Evolutionary conservation across 73 alveolate genomes (phyloP), one percentile per base, ranked within the genome.

Genomic region (Breviolum minutum): DNA sequence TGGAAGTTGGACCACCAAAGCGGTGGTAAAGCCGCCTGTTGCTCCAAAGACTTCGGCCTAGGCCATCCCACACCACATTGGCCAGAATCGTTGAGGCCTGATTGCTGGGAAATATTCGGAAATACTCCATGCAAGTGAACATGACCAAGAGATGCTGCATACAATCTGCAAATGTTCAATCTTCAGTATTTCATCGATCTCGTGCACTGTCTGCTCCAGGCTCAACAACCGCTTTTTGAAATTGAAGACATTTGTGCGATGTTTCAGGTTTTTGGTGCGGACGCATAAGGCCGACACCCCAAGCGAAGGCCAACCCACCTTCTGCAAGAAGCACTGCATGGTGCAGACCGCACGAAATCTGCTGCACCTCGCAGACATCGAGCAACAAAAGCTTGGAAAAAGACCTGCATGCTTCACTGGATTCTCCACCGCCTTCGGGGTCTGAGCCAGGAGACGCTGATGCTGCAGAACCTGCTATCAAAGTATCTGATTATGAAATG

Each of bases 51-150:
- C 61, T 61, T 81, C 20, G 98, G 98, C 82, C 98, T 84, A 11
- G 98, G 98, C 98, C 98, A 92, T 63, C 98, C 98, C 79, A 92
- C 87, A 64, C 98, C 98, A 30, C 98, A 92, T 26, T 92, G 90
- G 30, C 98, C 98, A 26, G 80, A 74, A 66, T 92, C 98, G 29
- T 92, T 92, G 48, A 73, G 64, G 62, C 94, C 94, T 86, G 80
- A 16, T 4, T n/a, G 66, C 26, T 8, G 86, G 24, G 26, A 71
- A 30, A 8, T 30, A 0, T 8, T 16, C 66, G 24, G 26, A 71
- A 30, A 8, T 30, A 0, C 1, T 16, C 66, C 54, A 40, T 40
- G 5, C 54, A 40, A 40, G 54, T n/a, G n/a, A n/a, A n/a, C n/a
- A 40, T 40, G 54, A 40, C 54, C 54, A 40, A 40, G 54, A 40